Base-by-base conservation (phyloP, 2,329 filamentous ascomycete species). In the Stromatinia cepivora region DNA sequence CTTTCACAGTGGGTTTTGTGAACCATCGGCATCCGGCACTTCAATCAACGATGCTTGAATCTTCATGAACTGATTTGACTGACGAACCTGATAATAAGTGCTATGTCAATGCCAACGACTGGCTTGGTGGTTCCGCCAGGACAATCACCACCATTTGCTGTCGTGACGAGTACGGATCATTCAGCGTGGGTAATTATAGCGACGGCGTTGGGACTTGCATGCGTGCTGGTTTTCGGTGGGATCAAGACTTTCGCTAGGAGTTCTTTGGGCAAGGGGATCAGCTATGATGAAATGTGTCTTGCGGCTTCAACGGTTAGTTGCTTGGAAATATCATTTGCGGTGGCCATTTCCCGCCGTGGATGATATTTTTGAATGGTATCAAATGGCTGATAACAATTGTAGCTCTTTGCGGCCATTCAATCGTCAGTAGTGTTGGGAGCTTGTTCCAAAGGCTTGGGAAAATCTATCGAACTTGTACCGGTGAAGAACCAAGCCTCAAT, bases 131-230 rank as follows among this genome's bases (percentile, higher is more conserved):
- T 67, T 28, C 65, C 65, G 31, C 65, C 69, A 1, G 66, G 64
- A n/a, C 42, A 70, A 34, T 67, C 68, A 46, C 61, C 65, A 17
- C 69, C 70, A 9, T 72, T 72, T 42, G 69, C 70, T 48, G 70
- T 72, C 15, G 69, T 72, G 20, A 70, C 70, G 10, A 70, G 64
- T 28, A 70, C 52, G 34, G 70, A 72, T 59, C 70, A 72, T 65
- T 56, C 70, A 17, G 70, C 70, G 22, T 72, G 70, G 70, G 69
- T 72, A 20, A 68, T 72, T 25, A 70, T 72, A 10, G 68, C 70
- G n/a, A 66, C 70, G 28, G 45, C 69, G 20, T 39, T 72, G 20
- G 69, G 70, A 17, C 52, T 72, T 5, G 53, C 70, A 10, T 65
- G 42, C 17, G 39, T 70, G 34, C 66, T 72, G 31, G 31, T 72